These are phyloP conservation scores for Fonsecaea erecta DNA, from an alignment of 2,329 filamentous ascomycete species.

Conservation along the genomic window DNA sequence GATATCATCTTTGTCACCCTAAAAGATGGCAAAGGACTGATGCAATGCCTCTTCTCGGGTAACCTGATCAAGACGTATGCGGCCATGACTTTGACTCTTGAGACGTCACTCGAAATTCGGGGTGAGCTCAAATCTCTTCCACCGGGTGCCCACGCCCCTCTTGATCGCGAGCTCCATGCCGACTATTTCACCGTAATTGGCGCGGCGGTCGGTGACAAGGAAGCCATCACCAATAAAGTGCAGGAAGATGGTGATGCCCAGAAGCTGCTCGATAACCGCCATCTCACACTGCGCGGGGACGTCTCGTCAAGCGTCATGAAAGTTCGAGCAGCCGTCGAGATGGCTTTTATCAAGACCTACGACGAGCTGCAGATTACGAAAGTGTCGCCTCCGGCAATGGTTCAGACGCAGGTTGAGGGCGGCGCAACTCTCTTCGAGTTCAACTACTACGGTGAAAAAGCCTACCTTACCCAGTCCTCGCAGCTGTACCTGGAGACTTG, in stretches of 20 bases:
- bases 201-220: conserved; percentile 80
- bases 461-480: conserved; percentile 94
- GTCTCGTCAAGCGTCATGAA: conserved; percentile 84
- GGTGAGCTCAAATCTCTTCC: conserved; percentile 85
- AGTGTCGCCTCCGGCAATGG: conserved; percentile 85
- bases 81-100: conserved; percentile 79
- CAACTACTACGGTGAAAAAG: conserved; percentile 84
- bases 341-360: conserved; percentile 79
- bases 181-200: conserved; percentile 85
- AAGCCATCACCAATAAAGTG: conserved; percentile 86
- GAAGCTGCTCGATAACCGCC: conserved; percentile 78
- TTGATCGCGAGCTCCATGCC: conserved; percentile 84
- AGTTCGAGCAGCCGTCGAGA: conserved; percentile 79
- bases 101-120: conserved; percentile 82
- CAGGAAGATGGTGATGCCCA: conserved; percentile 71
- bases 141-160: conserved; percentile 75
- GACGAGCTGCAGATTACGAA: conserved; percentile 77
- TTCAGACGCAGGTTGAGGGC: conserved; percentile 94
- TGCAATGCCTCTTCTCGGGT: conserved; percentile 83
- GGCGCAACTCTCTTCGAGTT: conserved; percentile 89
- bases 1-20: conserved; percentile 86
- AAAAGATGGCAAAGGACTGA: conserved; percentile 78
- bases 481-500: conserved; percentile 98
- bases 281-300: conserved; percentile 84
- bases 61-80: conserved; percentile 90